Percentiles rank a stretch among this genome's conserved stretches.
Evolutionary conservation across 768 basidiomycete genomes (phyloP).

Genomic region (Agaricus sinodeliciosus): DNA sequence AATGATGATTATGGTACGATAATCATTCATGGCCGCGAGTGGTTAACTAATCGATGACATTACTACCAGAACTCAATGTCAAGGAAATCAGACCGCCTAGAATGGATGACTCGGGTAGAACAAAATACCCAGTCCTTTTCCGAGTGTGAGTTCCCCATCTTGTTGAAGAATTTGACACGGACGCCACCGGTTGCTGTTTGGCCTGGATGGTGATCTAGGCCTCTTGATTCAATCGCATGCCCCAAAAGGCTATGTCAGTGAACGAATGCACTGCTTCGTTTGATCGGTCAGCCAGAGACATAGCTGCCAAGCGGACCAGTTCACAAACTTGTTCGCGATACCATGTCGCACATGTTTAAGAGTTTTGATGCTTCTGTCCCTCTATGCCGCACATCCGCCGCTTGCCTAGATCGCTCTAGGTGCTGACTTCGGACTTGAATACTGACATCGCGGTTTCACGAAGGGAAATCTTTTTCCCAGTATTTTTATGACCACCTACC

Average conservation of each 20-base stretch:
- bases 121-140: constrained; percentile 93
- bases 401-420: constrained; percentile 4
- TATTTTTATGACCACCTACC: too few species aligned
- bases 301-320: background rate
- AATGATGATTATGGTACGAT: constrained; percentile 76
- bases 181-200: background rate
- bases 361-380: background rate
- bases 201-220: background rate
- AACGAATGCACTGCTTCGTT: background rate
- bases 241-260: background rate
- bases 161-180: background rate
- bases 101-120: constrained; percentile 93
- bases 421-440: background rate
- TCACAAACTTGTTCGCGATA: background rate
- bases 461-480: too few species aligned
- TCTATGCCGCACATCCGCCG: background rate
- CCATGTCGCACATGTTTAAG: background rate
- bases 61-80: constrained; percentile 72
- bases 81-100: constrained; percentile 86
- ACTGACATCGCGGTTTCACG: too few species aligned
- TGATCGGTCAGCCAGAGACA: too few species aligned
- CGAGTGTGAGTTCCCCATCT: constrained; percentile 48
- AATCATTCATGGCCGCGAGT: background rate
- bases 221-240: background rate
- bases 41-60: background rate